phyloP scores from a whole-genome alignment of 2,329 filamentous ascomycete species.

The Elsinoe australis region DNA sequence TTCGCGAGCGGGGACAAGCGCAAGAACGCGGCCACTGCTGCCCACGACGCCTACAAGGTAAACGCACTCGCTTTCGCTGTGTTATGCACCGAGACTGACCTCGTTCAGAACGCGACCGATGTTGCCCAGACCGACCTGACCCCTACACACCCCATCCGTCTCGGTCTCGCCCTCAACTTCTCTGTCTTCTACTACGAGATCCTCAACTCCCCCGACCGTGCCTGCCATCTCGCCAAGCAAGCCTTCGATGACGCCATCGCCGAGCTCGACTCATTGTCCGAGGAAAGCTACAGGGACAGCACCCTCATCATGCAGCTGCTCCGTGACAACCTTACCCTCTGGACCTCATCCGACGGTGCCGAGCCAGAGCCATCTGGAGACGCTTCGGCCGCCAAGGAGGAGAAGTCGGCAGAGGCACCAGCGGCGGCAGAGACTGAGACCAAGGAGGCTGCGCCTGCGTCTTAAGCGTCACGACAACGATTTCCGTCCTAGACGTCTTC shows the following conservation, averaged over 20 bases:
- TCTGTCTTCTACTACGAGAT: slow-evolving; percentile 99
- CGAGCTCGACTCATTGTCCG: slow-evolving; percentile 93
- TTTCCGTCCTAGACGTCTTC: slow-evolving; percentile 12
- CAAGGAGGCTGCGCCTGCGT: slow-evolving; percentile 44
- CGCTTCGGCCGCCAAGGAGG: slow-evolving; percentile 51
- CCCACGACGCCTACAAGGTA: slow-evolving; percentile 97
- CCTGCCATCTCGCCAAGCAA: slow-evolving; percentile 98
- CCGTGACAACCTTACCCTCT: slow-evolving; percentile 95
- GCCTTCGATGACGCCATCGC: slow-evolving; percentile 98
- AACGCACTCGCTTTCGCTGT: not conserved
- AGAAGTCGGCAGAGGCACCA: slow-evolving; percentile 32
- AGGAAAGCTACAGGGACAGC: slow-evolving; percentile 98
- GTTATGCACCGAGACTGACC: slow-evolving; percentile 16
- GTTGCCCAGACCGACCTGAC: slow-evolving; percentile 97
- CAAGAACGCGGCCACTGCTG: slow-evolving; percentile 77
- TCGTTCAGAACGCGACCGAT: slow-evolving; percentile 77
- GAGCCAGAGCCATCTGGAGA: slow-evolving; percentile 61
- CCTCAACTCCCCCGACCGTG: slow-evolving; percentile 92
- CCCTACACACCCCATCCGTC: slow-evolving; percentile 94
- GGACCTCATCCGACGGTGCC: slow-evolving; percentile 86
- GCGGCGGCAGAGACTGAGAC: slow-evolving; percentile 32
- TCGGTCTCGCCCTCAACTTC: slow-evolving; percentile 97
- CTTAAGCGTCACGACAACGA: slow-evolving; percentile 18
- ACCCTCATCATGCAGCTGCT: slow-evolving; percentile 99
- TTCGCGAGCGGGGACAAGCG: slow-evolving; percentile 89